Base-by-base conservation (phyloP, 495 filamentous ascomycete species). In the Parathielavia hyrcaniae region DNA sequence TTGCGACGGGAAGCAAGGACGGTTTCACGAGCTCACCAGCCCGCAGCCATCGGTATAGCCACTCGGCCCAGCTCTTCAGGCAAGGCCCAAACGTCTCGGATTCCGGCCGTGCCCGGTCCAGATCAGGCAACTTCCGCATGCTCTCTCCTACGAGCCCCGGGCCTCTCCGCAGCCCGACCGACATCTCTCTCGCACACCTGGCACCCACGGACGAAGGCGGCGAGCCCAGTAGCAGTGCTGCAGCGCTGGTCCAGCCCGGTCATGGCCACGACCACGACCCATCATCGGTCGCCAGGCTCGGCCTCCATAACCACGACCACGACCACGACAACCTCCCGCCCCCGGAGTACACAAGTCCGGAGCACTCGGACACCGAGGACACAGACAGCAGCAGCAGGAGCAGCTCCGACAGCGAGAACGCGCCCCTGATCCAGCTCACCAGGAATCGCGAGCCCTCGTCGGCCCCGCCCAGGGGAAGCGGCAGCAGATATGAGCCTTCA, bases 141-240 rank as follows among this genome's bases (percentile, higher is more conserved):
- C 75, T 82, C 11, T 81, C 83, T 30, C 87, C 92, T 0, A 85
- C 85, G 32, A 96, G 90, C 64, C 95, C 93, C 4, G 93, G 95
- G 0, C 93, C 93, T 2, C 78, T 89, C 44, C 84, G 93, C 53
- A 91, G 86, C 61, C 91, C 93, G n/a, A 97, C 92, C 26, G 93
- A 98, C 67, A 98, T 98, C 57, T 96, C 91, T 5, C 83, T 98
- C 26, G 90, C 93, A 11, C 79, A 82, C 36, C 69, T 85, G 36
- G 81, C 85, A 36, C 89, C 86, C 3, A 77, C 88, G 48, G 88
- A 91, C 57, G 85, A 88, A 66, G 73, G 76, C 20, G 90, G 87
- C n/a, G 90, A 93, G 70, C 82, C 82, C 22, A 92, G 86, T 62
- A 75, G 77, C 56, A 76, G 71, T 49, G 73, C 77, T 26, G 71